A percentile compares a stretch with the other conserved stretches of the same genome.
phyloP scores from a whole-genome alignment of 1,284 basidiomycete genomes.

The Hypsizygus ulmarius region DNA sequence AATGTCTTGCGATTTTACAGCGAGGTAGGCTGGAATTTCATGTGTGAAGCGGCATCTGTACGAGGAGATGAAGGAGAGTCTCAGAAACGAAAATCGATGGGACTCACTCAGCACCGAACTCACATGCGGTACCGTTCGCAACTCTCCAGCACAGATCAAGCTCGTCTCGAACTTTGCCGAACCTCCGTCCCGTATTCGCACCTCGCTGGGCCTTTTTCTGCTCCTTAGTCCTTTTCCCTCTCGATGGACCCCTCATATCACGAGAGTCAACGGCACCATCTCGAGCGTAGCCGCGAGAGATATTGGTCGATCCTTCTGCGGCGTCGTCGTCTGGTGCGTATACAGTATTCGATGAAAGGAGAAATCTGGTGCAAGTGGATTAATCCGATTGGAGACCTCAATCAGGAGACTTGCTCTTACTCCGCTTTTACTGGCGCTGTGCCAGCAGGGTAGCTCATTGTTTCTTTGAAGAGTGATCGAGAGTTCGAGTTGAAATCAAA shows the following conservation, averaged over 20 bases:
- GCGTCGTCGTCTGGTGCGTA: constrained; percentile 67
- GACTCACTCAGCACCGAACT: constrained; percentile 61
- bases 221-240: constrained; percentile 43
- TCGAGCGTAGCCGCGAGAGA: constrained; percentile 26
- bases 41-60: constrained; percentile 81
- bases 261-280: constrained; percentile 25
- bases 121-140: constrained; percentile 63
- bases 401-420: constrained; percentile 40
- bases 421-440: constrained; percentile 76
- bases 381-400: neutral
- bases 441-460: constrained; percentile 39
- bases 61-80: neutral
- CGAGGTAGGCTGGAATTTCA: constrained; percentile 75
- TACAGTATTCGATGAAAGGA: constrained; percentile 44
- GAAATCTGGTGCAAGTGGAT: constrained; percentile 44
- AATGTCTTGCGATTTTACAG: constrained; percentile 74
- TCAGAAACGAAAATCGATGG: constrained; percentile 1
- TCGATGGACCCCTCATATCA: constrained; percentile 29
- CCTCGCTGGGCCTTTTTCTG: constrained; percentile 74
- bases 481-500: neutral
- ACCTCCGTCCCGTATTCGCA: constrained; percentile 76
- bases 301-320: constrained; percentile 62
- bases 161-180: constrained; percentile 70
- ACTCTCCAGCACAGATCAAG: constrained; percentile 74
- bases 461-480: neutral